Evolutionary conservation across 495 filamentous ascomycete genomes (phyloP), one percentile per base, ranked within the genome.

Genomic region (Neurospora sp.): DNA sequence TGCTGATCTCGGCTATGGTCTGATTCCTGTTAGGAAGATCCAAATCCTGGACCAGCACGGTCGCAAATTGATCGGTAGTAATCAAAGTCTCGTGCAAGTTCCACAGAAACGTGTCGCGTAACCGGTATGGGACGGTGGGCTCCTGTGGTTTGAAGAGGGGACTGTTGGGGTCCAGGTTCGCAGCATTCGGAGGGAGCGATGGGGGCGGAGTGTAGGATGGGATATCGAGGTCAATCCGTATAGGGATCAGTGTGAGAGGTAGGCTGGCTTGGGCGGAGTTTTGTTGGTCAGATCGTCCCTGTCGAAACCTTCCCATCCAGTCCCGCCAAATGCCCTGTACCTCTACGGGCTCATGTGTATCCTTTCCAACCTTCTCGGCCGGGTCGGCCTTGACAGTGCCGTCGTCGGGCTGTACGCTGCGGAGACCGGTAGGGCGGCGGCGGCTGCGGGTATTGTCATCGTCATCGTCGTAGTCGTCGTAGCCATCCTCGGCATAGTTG

Each of bases 401-500:
- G 68, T 95, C 93, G 75, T 97, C 87, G 74, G 92, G 85, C 74
- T 94, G 84, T 61, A 35, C 53, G 77, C 90, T 98, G 73, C 94
- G 90, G 81, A 94, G 82, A 41, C 94, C 96, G 8, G 93, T 97
- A 69, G 91, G 93, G 68, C 92, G 89, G 71, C 93, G 89, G 53
- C 90, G 89, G 74, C 73, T 76, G 85, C 88, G 91, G 69, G 95
- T 93, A 40, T 96, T 93, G 72, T 97, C 92, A 61, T 97, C 94
- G 44, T 97, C 94, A 73, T 97, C 95, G 76, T 97, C 94, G 70
- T 96, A 91, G 80, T 99, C 94, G 71, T 98, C 96, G 76, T 88
- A 97, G 20, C 93, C 94, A 77, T 98, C 94, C 80, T 99, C 96
- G 39, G 96, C 94, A 77, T 99, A 99, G 81, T 97, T 98, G 78